Percentiles rank a stretch among this genome's conserved stretches.
These are phyloP conservation scores for Diplodia seriata DNA, from an alignment of 2,329 filamentous ascomycete genomes.

Conservation along the genomic window DNA sequence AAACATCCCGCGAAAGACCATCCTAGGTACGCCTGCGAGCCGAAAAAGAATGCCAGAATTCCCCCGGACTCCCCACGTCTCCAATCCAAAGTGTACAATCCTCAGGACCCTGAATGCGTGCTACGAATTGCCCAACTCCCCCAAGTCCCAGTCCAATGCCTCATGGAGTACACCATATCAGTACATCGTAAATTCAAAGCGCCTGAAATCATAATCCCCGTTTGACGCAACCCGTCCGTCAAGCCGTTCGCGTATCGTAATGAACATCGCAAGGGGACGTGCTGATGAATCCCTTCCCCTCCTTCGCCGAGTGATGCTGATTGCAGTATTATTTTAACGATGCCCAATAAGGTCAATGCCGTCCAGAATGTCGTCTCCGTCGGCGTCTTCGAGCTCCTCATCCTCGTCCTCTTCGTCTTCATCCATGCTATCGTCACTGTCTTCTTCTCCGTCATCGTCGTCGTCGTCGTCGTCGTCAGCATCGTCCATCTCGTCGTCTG, in stretches of 20 bases:
- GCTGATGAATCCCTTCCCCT: neutral
- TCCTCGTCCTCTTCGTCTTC: constrained; percentile 41
- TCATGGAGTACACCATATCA: constrained; percentile 1
- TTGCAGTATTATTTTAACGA: constrained; percentile 36
- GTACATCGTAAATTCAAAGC: neutral
- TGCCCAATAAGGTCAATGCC: constrained; percentile 48
- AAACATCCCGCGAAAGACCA: constrained; percentile 1
- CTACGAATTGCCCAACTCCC: constrained; percentile 7
- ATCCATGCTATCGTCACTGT: constrained; percentile 44
- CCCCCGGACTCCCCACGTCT: neutral
- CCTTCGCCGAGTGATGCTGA: constrained; percentile 6
- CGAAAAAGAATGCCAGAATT: neutral
- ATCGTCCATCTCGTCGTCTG: constrained; percentile 41
- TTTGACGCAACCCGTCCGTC: neutral
- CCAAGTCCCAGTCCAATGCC: constrained; percentile 5
- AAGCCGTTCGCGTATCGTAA: constrained; percentile 8
- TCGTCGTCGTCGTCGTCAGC: constrained; percentile 43
- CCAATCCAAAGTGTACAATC: neutral
- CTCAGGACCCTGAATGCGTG: constrained; percentile 2
- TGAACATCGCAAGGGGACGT: neutral
- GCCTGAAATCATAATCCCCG: neutral
- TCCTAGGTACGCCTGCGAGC: neutral
- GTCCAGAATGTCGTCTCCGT: constrained; percentile 33
- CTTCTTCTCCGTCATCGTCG: constrained; percentile 39
- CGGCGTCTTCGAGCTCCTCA: constrained; percentile 38